phyloP scores from a whole-genome alignment of 2,329 filamentous ascomycete genomes.

The Epicoccum sorghinum region DNA sequence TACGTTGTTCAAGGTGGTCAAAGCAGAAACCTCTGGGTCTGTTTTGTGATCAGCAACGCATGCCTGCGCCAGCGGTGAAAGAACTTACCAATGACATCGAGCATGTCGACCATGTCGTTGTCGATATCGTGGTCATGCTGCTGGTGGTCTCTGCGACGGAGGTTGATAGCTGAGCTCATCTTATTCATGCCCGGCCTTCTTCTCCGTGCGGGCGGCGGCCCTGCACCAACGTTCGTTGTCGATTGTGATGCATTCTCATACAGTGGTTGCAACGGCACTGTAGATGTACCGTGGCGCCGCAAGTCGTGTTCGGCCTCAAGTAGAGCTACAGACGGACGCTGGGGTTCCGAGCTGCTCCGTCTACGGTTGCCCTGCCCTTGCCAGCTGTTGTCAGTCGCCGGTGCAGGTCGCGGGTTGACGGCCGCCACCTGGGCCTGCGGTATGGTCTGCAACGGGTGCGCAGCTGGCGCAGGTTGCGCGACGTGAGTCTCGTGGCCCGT shows the following conservation, averaged over 20 bases:
- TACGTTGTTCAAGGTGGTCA: slow-evolving; percentile 88
- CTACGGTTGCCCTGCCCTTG: slow-evolving; percentile 31
- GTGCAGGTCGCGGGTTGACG: slow-evolving; percentile 3
- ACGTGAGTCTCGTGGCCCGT: slow-evolving; percentile 6
- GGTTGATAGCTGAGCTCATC: slow-evolving; percentile 33
- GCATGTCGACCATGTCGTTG: slow-evolving; percentile 66
- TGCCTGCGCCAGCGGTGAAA: not conserved
- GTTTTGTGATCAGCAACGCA: slow-evolving; percentile 31
- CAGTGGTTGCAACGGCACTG: slow-evolving; percentile 39
- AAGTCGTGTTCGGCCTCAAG: slow-evolving; percentile 35
- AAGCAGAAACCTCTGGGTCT: slow-evolving; percentile 83
- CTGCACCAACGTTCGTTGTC: slow-evolving; percentile 14
- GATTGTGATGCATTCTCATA: slow-evolving; percentile 33
- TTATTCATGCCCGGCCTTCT: slow-evolving; percentile 27
- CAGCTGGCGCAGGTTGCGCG: slow-evolving; percentile 8
- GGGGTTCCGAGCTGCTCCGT: slow-evolving; percentile 43
- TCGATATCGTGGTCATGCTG: slow-evolving; percentile 57
- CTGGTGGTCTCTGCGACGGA: slow-evolving; percentile 29
- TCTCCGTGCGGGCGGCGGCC: slow-evolving; percentile 20
- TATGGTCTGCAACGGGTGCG: slow-evolving; percentile 10
- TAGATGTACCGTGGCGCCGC: slow-evolving; percentile 35
- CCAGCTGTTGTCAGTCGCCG: slow-evolving; percentile 19
- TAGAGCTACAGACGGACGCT: slow-evolving; percentile 31
- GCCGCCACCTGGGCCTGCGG: slow-evolving; percentile 11
- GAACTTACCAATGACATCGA: slow-evolving; percentile 70